Evolutionary conservation across 2,329 filamentous ascomycete genomes (phyloP).

Genomic region (Scopulariopsis brevicaulis): DNA sequence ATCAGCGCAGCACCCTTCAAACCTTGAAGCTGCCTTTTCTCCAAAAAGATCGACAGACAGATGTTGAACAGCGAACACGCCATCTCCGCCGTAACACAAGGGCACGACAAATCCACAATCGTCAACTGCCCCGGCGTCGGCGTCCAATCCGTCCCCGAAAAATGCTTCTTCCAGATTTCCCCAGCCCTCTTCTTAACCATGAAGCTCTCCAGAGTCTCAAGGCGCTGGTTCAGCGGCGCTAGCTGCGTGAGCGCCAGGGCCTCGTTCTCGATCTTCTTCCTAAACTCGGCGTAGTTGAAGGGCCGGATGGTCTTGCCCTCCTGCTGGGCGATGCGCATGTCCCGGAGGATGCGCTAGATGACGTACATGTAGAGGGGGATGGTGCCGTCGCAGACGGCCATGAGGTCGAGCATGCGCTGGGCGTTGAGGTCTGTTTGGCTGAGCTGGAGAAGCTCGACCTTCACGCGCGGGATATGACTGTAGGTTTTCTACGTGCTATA

Average conservation of each 20-base stretch:
- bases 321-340: conserved; percentile 38
- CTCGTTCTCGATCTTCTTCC: conserved; percentile 14
- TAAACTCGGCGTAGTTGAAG: conserved; percentile 43
- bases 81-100: conserved; percentile 53
- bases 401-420: conserved; percentile 45
- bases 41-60: conserved; percentile 54
- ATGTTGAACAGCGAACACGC: conserved; percentile 67
- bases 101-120: conserved; percentile 58
- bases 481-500: conserved; percentile 20
- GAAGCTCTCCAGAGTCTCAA: conserved; percentile 55
- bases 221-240: conserved; percentile 43
- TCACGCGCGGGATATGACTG: conserved; percentile 25
- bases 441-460: conserved; percentile 37
- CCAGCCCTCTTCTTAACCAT: conserved; percentile 21
- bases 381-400: conserved; percentile 36
- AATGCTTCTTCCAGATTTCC: background rate
- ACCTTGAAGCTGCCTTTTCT: conserved; percentile 23
- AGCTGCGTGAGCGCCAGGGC: conserved; percentile 35
- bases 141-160: conserved; percentile 6
- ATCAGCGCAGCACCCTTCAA: conserved; percentile 12
- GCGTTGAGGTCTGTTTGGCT: conserved; percentile 42
- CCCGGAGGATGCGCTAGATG: conserved; percentile 41
- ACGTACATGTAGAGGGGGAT: conserved; percentile 49
- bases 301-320: fast-evolving
- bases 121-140: conserved; percentile 20